Percentiles rank a stretch among this genome's conserved stretches.
These are phyloP conservation scores for Solanum piurae DNA, from an alignment of 257 asterid species.

Conservation along the genomic window DNA sequence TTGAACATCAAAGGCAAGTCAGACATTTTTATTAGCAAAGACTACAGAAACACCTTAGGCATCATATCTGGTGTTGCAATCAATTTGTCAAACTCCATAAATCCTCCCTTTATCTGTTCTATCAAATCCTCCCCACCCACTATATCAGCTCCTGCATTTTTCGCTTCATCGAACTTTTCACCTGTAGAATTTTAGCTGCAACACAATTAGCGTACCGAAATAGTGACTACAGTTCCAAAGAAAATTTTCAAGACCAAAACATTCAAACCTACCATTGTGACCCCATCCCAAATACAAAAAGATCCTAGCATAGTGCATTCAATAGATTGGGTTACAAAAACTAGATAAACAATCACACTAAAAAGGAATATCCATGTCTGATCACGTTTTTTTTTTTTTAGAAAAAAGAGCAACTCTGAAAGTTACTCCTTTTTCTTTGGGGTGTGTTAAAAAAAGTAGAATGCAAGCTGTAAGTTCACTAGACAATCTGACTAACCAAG, in stretches of 20 bases:
- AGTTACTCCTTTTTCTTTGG: neutral
- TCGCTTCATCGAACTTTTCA: conserved; percentile 94
- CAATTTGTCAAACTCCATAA: conserved; percentile 89
- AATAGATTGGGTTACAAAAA: neutral
- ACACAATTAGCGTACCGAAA: conserved; percentile 9
- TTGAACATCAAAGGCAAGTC: neutral
- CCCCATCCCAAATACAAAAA: neutral
- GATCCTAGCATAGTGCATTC: neutral
- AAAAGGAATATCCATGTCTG: neutral
- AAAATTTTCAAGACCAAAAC: neutral
- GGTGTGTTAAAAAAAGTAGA: neutral
- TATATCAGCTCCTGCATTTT: conserved; percentile 93
- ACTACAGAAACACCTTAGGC: conserved; percentile 58
- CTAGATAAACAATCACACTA: neutral
- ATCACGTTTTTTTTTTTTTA: neutral
- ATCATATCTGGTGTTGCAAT: conserved; percentile 99
- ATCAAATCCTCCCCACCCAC: conserved; percentile 98
- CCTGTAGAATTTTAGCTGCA: conserved; percentile 39
- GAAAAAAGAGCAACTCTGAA: neutral
- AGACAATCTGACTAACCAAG: neutral
- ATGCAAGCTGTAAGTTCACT: neutral
- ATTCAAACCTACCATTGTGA: neutral
- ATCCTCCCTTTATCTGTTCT: conserved; percentile 81
- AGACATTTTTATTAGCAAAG: neutral
- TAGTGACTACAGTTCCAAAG: neutral